Evolutionary conservation across 2,329 filamentous ascomycete genomes (phyloP).

Genomic region (Cytospora leucostoma): DNA sequence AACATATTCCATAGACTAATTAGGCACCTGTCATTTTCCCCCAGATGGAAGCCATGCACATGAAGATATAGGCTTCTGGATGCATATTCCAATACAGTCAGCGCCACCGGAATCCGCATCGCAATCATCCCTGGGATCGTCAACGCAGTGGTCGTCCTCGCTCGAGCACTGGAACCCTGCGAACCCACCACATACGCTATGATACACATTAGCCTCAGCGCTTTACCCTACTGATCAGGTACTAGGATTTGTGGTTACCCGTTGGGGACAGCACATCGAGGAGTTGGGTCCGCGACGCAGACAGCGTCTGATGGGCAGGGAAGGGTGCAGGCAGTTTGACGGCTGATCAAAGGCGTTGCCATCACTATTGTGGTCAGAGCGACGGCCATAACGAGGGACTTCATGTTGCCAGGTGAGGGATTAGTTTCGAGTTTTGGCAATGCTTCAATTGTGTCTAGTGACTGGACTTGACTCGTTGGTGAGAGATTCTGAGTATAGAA

Average conservation of each 20-base stretch:
- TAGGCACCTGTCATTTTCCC: not conserved
- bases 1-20: no score
- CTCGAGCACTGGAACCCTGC: not conserved
- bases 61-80: conserved; percentile 11
- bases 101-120: conserved; percentile 40
- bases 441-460: not conserved
- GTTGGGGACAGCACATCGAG: conserved; percentile 8
- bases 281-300: conserved; percentile 16
- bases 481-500: not conserved
- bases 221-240: no score
- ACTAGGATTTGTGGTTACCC: not conserved
- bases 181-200: conserved; percentile 18
- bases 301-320: conserved; percentile 11
- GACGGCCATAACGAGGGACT: not conserved
- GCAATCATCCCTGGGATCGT: conserved; percentile 46
- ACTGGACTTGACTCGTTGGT: not conserved
- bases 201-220: not conserved
- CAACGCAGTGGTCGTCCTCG: conserved; percentile 37
- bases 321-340: not conserved
- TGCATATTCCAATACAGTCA: conserved; percentile 47
- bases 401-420: not conserved
- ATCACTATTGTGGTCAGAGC: not conserved
- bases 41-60: not conserved
- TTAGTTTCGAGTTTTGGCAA: not conserved
- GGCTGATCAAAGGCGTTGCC: not conserved